Evolutionary conservation across 768 basidiomycete species (phyloP), one percentile per base, ranked within the genome.

Genomic region (Tremella fuciformis): DNA sequence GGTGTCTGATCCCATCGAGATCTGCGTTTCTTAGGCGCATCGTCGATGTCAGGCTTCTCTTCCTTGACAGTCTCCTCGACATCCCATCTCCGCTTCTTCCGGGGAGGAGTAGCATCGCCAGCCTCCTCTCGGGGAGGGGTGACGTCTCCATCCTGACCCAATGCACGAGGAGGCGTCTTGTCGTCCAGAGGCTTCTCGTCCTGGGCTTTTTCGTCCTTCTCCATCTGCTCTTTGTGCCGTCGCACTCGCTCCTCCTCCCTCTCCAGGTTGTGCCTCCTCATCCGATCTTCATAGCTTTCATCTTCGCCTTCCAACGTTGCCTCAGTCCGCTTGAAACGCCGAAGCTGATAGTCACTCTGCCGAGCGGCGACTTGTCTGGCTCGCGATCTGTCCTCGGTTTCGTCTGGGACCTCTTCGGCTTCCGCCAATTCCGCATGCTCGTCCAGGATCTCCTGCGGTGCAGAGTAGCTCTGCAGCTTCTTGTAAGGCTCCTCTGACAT

Each of bases 1-100:
- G 93, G 91, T 0, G 91, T 85, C 53, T 91, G 91, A 76, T 98
- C 94, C 94, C 94, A 97, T 50, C 94, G 83, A 56, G 93, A 97
- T 65, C 91, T 86, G 60, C 90, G 87, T 79, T 94, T 94, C 79
- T 89, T 92, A 44, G 89, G 85, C 21, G 86, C 85, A 56, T 86
- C 84, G 67, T 89, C 85, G 67, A 87, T 88, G 73, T 88, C 85
- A 40, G 83, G 85, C 76, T 88, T 89, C 61, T 55, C 57, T 18
- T 52, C 85, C 88, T 16, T 81, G 74, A 44, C 67, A 26, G 55
- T 58, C 47, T 59, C 53, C 9, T 70, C 73, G 22, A 58, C 64
- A 54, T 68, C 66, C 62, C 66, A 69, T 26, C 65, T 54, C 37
- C 59, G 61, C 29, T 58, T 53, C 55, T 64, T 67, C 26, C 55